phyloP scores from a whole-genome alignment of 2,329 filamentous ascomycete genomes.

The Thielaviopsis ethacetica region DNA sequence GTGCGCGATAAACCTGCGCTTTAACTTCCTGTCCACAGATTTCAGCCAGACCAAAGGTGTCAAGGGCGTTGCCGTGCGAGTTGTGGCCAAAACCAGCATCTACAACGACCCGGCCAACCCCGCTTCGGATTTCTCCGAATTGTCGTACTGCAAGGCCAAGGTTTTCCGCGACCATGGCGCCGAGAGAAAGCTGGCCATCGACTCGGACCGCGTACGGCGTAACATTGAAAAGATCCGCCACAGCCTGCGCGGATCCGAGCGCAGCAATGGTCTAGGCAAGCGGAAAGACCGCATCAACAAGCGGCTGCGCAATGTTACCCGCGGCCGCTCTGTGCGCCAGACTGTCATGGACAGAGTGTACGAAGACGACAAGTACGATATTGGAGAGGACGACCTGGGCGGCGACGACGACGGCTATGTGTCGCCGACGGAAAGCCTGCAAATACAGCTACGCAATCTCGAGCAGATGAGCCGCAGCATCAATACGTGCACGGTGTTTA shows the following conservation, averaged over 20 bases:
- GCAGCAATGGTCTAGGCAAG: not conserved
- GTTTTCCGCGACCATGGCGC: conserved; percentile 92
- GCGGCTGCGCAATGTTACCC: not conserved
- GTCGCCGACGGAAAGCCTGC: conserved; percentile 18
- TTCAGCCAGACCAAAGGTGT: conserved; percentile 98
- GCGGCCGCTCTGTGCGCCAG: not conserved
- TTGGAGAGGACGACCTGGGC: conserved; percentile 7
- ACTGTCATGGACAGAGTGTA: not conserved
- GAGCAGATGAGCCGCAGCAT: conserved; percentile 86
- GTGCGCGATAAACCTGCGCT: conserved; percentile 77
- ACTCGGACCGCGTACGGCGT: conserved; percentile 88
- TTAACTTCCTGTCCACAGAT: conserved; percentile 96
- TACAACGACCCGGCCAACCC: conserved; percentile 31
- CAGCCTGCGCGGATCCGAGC: conserved; percentile 6
- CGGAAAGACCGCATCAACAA: conserved; percentile 11
- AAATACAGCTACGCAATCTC: conserved; percentile 59
- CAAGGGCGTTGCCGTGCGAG: conserved; percentile 85
- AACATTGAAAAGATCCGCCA: conserved; percentile 92
- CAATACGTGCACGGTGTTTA: conserved; percentile 59
- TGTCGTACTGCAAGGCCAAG: conserved; percentile 93
- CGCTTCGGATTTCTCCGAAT: conserved; percentile 35
- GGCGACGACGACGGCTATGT: conserved; percentile 6
- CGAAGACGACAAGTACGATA: conserved; percentile 2
- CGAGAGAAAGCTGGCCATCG: conserved; percentile 86
- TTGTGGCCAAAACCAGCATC: conserved; percentile 77